Evolutionary conservation across 768 basidiomycete genomes (phyloP).

Genomic region (Kwoniella heveanensis): DNA sequence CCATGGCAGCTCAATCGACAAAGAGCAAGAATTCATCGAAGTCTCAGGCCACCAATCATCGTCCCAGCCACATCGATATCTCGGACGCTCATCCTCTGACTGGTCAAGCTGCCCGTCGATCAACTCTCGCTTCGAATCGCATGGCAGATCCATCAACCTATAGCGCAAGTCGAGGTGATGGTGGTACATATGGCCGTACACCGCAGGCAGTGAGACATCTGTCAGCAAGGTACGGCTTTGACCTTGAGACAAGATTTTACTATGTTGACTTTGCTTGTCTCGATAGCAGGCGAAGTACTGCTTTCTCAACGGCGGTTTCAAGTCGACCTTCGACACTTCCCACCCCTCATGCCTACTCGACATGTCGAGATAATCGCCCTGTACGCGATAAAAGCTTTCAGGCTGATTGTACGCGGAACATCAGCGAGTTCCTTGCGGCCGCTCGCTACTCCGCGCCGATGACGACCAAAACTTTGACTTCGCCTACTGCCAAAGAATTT

Average conservation of each 20-base stretch:
- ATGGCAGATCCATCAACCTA: conserved; percentile 48
- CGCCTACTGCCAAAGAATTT: conserved; percentile 84
- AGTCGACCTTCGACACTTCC: conserved; percentile 62
- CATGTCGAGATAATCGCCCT: conserved; percentile 76
- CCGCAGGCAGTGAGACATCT: conserved; percentile 61
- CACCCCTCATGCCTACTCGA: no score
- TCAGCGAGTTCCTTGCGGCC: conserved; percentile 64
- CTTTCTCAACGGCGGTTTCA: conserved; percentile 54
- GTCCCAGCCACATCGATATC: no score
- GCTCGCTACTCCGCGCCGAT: conserved; percentile 57
- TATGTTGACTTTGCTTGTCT: conserved; percentile 49
- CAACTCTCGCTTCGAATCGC: conserved; percentile 32
- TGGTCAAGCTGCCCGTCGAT: conserved; percentile 59
- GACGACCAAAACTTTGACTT: conserved; percentile 67
- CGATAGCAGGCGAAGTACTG: conserved; percentile 74
- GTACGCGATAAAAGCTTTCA: conserved; percentile 76
- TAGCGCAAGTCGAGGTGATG: conserved; percentile 68
- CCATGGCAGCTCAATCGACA: no score
- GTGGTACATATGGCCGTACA: conserved; percentile 66
- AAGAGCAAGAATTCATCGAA: no score
- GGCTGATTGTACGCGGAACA: conserved; percentile 69
- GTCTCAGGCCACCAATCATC: no score
- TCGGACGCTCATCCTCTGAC: neutral
- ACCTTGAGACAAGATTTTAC: no score
- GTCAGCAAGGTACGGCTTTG: no score